A percentile compares a stretch with the other conserved stretches of the same genome.
phyloP scores from a whole-genome alignment of 257 asterid species.

The Osmanthus fragrans region DNA sequence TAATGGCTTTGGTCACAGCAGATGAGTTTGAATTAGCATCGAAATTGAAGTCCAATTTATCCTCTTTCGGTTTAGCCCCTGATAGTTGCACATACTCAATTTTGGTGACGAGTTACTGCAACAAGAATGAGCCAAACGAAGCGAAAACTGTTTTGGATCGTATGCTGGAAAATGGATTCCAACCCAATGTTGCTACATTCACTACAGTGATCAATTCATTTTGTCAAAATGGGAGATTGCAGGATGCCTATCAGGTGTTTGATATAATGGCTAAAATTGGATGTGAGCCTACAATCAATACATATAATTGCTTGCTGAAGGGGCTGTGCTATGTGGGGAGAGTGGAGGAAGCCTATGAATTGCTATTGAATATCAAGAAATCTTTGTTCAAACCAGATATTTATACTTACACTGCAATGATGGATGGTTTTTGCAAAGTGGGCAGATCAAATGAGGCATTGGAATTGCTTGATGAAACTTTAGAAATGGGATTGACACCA shows the following conservation, averaged over 20 bases:
- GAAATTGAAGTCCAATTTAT: too few relatives aligned
- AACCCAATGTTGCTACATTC: slow-evolving; percentile 39
- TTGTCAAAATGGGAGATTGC: slow-evolving; percentile 54
- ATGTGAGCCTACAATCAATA: slow-evolving; percentile 70
- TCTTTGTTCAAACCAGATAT: slow-evolving; percentile 53
- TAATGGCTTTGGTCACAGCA: slow-evolving; percentile 37
- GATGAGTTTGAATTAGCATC: slow-evolving; percentile 31
- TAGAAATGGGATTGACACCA: slow-evolving; percentile 47
- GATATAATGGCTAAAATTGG: slow-evolving; percentile 52
- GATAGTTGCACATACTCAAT: slow-evolving; percentile 42
- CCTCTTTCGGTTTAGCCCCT: too few relatives aligned
- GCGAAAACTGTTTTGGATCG: slow-evolving; percentile 41
- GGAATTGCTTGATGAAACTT: slow-evolving; percentile 61
- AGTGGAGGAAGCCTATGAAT: slow-evolving; percentile 67
- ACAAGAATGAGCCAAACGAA: slow-evolving; percentile 38
- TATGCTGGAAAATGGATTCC: slow-evolving; percentile 52
- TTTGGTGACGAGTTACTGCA: slow-evolving; percentile 51
- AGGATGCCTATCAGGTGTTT: slow-evolving; percentile 58
- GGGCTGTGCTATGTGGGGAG: slow-evolving; percentile 74
- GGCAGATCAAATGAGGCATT: slow-evolving; percentile 73
- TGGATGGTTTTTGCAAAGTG: slow-evolving; percentile 84
- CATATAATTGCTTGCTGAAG: slow-evolving; percentile 73
- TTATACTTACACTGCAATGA: slow-evolving; percentile 69
- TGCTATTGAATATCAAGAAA: slow-evolving; percentile 45
- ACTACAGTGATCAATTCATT: slow-evolving; percentile 57